Percentiles rank a stretch among this genome's conserved stretches.
These are phyloP conservation scores for Amoebophrya sp. DNA, from an alignment of 169 alveolate species.

Conservation along the genomic window DNA sequence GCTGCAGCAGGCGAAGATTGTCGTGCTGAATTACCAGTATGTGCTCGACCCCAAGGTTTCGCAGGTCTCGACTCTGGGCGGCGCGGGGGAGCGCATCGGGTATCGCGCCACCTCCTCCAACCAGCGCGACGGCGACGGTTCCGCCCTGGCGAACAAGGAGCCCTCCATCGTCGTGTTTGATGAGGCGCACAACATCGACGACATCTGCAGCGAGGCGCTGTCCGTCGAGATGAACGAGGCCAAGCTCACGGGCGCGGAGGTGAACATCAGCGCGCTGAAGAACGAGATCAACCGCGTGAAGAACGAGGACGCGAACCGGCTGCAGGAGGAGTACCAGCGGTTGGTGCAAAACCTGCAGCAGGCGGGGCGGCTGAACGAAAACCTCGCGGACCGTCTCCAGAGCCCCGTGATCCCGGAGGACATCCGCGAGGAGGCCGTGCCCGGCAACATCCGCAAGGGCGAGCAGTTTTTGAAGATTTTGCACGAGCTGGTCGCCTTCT, in stretches of 20 bases:
- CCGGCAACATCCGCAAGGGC: constrained; percentile 83
- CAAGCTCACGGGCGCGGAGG: constrained; percentile 60
- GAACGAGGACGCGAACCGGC: constrained; percentile 40
- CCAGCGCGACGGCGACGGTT: too few relatives aligned
- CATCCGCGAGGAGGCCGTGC: constrained; percentile 47
- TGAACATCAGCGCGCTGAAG: constrained; percentile 39
- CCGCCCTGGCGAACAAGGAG: too few relatives aligned
- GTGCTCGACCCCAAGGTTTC: constrained; percentile 90
- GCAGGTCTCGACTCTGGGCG: constrained; percentile 26
- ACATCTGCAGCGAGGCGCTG: constrained; percentile 89
- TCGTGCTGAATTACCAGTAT: constrained; percentile 89
- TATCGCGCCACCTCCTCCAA: too few relatives aligned
- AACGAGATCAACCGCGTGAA: constrained; percentile 31
- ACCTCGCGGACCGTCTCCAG: constrained; percentile 45
- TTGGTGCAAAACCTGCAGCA: constrained; percentile 28
- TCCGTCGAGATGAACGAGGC: constrained; percentile 74
- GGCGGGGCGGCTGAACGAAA: constrained; percentile 39
- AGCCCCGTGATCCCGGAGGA: constrained; percentile 66
- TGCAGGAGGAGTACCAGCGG: constrained; percentile 52
- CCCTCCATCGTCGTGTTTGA: constrained; percentile 87
- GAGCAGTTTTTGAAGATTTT: constrained; percentile 75
- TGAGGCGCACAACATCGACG: constrained; percentile 95
- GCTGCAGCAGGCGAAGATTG: constrained; percentile 76
- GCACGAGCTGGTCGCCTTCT: constrained; percentile 70
- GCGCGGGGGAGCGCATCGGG: background rate